Conservation (phyloP, 1,284 basidiomycete species). For the Tylopilus sp. region DNA sequence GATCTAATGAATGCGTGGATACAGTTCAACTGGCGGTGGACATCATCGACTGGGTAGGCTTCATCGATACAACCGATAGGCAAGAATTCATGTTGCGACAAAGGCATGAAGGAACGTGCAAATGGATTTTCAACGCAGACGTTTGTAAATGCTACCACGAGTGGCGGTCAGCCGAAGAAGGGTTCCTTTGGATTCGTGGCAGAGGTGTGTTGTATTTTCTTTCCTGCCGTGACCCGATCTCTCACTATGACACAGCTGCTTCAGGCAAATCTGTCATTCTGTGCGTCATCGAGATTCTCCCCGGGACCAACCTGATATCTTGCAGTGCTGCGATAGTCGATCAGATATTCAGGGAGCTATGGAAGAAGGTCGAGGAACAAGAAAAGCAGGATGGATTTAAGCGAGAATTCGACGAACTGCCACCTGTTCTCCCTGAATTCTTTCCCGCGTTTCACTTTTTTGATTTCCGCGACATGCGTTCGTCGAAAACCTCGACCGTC, state of each 20-base stretch:
- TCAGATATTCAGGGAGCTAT: slow-evolving; percentile 24
- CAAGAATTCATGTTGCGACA: slow-evolving; percentile 29
- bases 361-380: slow-evolving; percentile 25
- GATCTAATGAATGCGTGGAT: slow-evolving; percentile 6
- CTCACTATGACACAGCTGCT: slow-evolving; percentile 17
- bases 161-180: slow-evolving; percentile 19
- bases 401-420: slow-evolving; percentile 18
- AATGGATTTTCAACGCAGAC: slow-evolving; percentile 23
- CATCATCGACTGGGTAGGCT: slow-evolving; percentile 26
- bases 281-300: slow-evolving; percentile 8
- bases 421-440: slow-evolving; percentile 23
- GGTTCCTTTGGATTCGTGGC: slow-evolving; percentile 30
- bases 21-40: slow-evolving; percentile 23
- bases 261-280: slow-evolving; percentile 27
- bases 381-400: slow-evolving; percentile 18
- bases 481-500: slow-evolving; percentile 16
- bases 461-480: slow-evolving; percentile 29
- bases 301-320: slow-evolving; percentile 6
- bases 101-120: slow-evolving; percentile 24
- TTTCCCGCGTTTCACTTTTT: slow-evolving; percentile 30
- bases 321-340: slow-evolving; percentile 27
- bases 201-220: slow-evolving; percentile 12
- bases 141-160: slow-evolving; percentile 24
- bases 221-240: background rate
- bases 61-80: slow-evolving; percentile 24